Base-by-base conservation (phyloP, 2,329 filamentous ascomycete species). In the Diaporthe destruens region DNA sequence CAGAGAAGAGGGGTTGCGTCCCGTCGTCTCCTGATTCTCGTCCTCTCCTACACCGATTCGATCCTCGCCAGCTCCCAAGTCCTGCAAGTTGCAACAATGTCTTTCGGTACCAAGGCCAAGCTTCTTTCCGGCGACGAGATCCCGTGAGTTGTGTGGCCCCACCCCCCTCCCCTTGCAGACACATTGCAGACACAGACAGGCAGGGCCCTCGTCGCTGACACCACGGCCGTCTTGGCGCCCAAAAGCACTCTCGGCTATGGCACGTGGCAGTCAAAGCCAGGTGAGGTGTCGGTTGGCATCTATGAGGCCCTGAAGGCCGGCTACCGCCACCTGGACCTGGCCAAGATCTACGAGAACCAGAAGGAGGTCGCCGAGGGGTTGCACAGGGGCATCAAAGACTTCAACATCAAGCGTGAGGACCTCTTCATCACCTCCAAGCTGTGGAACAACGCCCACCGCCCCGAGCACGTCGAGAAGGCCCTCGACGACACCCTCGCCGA, bases 381-480 rank as follows among this genome's bases (percentile, higher is more conserved):
- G 77, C 85, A 84, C 79, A 82, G 81, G 77, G 84, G 84, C 56
- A 75, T 84, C 34, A 79, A 78, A 8, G 84, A 86, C 65, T 82
- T 88, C 73, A 87, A 86, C 54, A 83, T 90, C 29, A 85, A 87
- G 77, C 85, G 87, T 18, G 83, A 85, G 75, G 85, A 90, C 76
- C 86, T 90, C 79, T 90, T 88, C 83, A 83, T 90, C 77, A 93
- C 91, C 71, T 92, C 90, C 76, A 94, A 94, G 86, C 86, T 93
- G 39, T 87, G 85, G 85, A 87, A 86, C 76, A 91, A 91, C 83
- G 89, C 90, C 83, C 89, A 91, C 77, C 88, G 87, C 80, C 89
- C 91, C 77, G 86, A 88, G 76, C 82, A 87, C 67, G 89, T 91
- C 56, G 85, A 86, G 75, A 83, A 85, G 69, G 89, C 88, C 6